Base-by-base conservation (phyloP, 805 yeast species). In the Ogataea sp. region DNA sequence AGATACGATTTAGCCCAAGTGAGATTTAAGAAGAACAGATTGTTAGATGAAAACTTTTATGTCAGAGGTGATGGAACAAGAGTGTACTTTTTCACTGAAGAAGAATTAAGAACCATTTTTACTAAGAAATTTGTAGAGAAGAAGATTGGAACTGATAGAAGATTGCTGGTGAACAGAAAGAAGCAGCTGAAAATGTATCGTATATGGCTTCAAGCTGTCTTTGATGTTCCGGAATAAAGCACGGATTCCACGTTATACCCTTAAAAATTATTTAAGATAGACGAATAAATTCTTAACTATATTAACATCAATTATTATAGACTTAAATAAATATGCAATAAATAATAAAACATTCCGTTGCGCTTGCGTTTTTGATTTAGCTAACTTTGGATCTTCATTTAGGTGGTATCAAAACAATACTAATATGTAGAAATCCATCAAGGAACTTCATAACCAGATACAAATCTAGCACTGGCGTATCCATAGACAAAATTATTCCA, bases 31-130 rank as follows among this genome's bases (percentile, higher is more conserved):
- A 84, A 83, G 58, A 83, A 85, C 36, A 74, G 97, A 51, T 62
- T 86, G 21, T 59, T 93, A 40, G 96, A 86, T 39, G 97, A 90
- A 41, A 89, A 93, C 60, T 93, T 93, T 55, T 93, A 93, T 61
- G 87, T 89, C 29, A 76, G 98, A 53, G 98, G 98, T 29, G 98
- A 93, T 58, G 98, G 98, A 36, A 93, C 98, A 0, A 71, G 98
- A 50, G 98, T 93, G 11, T 93, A 93, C 59, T 93, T 93, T 65
- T 93, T 93, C 66, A 86, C 96, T 2, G 97, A 90, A 56, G 95
- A 90, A 43, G 96, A 93, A 62, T 61, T 90, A 42, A 68, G 84
- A 44, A 65, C 72, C 34, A 83, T 90, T 3, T 93, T 90, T 57
- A 71, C 79, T 14, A 53, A 61, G 21, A 67, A 67, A 16, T 87